phyloP scores from a whole-genome alignment of 2,329 filamentous ascomycete genomes.

The Xylariaceae sp. region DNA sequence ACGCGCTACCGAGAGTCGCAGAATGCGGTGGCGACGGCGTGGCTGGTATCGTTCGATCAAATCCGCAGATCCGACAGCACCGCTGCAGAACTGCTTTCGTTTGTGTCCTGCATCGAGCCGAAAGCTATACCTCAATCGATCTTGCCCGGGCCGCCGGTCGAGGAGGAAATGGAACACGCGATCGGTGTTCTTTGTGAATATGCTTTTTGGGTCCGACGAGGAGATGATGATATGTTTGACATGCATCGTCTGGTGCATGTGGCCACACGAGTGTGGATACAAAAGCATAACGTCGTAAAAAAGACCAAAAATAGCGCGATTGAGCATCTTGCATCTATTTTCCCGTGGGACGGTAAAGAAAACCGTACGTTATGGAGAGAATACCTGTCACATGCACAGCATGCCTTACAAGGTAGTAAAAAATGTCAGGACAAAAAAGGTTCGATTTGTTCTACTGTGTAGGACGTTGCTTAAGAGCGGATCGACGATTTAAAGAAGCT shows the following conservation, averaged over 20 bases:
- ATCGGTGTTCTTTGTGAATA: constrained; percentile 45
- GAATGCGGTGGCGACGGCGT: constrained; percentile 48
- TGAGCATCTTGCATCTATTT: constrained; percentile 5
- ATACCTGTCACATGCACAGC: constrained; percentile 40
- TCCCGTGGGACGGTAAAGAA: constrained; percentile 6
- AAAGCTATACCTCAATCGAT: constrained; percentile 48
- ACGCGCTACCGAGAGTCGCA: constrained; percentile 41
- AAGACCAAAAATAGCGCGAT: constrained; percentile 1
- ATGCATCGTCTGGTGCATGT: constrained; percentile 49
- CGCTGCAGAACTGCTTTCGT: constrained; percentile 47
- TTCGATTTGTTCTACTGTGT: constrained; percentile 30
- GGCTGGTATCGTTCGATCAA: constrained; percentile 50
- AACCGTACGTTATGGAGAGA: constrained; percentile 34
- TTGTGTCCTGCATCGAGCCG: constrained; percentile 49
- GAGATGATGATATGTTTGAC: constrained; percentile 39
- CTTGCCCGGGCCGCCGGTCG: constrained; percentile 28
- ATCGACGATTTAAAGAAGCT: constrained; percentile 32
- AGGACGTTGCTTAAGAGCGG: constrained; percentile 31
- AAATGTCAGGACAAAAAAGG: constrained; percentile 23
- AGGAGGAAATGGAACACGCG: constrained; percentile 33
- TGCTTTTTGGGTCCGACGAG: constrained; percentile 40
- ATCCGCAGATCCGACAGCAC: constrained; percentile 38
- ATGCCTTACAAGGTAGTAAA: constrained; percentile 31
- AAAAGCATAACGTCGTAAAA: constrained; percentile 17
- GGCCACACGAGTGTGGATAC: constrained; percentile 41